Evolutionary conservation across 2,329 filamentous ascomycete genomes (phyloP), one percentile per base, ranked within the genome.

Genomic region (Hypoxylon sp.): DNA sequence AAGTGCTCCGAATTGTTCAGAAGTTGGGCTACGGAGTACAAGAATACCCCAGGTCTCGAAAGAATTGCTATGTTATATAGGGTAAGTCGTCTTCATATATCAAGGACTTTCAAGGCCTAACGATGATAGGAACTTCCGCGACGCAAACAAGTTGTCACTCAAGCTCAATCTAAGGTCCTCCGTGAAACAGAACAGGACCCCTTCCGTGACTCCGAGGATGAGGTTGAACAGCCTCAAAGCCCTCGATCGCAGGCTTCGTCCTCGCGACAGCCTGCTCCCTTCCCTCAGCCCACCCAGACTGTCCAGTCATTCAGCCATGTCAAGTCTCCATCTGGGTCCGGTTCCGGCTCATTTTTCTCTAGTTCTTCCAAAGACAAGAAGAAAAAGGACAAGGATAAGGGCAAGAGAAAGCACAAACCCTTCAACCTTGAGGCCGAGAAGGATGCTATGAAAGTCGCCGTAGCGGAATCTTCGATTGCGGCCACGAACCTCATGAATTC

Each of bases 401-500:
- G 84, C 71, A 88, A 88, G 73, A 89, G 85, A 70, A 88, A 89
- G 77, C 80, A 83, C 46, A 88, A 87, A 75, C 83, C 88, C 0
- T 98, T 98, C 83, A 93, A 92, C 76, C 85, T 98, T 0, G 93
- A 97, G 73, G 91, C 89, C 42, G 96, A 98, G 79, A 95, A 95
- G 79, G 92, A 92, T 0, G 86, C 92, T 67, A 94, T 99, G 83
- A 91, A 97, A 72, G 89, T 91, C 68, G 89, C 91, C n/a, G 94
- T 99, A 70, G 96, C 95, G 2, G 93, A 95, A 51, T 89, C 94
- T 0, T 94, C 93, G 0, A 92, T 98, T 42, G 93, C 94, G 2
- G 91, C 93, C n/a, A 98, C 93, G 0, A 97, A 97, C 77, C 85
- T 99, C 42, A 86, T 91, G 76, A 98, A 99, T 76, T 89, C 91